Percentiles rank a stretch among this genome's conserved stretches.
Conservation (phyloP, 805 yeast genomes). For the Grigorovia yakushimaensis region DNA sequence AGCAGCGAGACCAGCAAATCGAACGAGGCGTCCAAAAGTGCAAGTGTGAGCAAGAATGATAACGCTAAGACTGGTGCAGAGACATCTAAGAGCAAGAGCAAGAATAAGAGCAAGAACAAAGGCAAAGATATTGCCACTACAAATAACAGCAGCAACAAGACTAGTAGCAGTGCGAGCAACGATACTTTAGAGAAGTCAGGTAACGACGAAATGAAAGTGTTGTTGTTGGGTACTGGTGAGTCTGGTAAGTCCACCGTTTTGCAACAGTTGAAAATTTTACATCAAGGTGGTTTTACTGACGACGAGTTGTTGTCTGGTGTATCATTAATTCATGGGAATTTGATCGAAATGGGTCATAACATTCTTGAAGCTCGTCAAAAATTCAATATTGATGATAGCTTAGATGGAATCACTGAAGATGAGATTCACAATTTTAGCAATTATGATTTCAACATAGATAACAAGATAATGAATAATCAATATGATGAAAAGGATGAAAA, state of each 20-base stretch:
- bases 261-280: conserved; percentile 31
- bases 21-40: not conserved
- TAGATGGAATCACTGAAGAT: conserved; percentile 9
- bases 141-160: not conserved
- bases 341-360: conserved; percentile 66
- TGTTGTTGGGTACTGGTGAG: conserved; percentile 74
- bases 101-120: not conserved
- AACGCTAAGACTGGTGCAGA: not conserved
- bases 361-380: conserved; percentile 57
- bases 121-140: not conserved
- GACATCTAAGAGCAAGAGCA: not conserved
- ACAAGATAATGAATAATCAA: not conserved
- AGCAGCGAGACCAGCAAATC: not conserved
- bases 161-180: not conserved
- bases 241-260: conserved; percentile 32
- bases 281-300: conserved; percentile 27
- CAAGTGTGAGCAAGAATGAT: not conserved
- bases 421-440: conserved; percentile 9
- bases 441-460: conserved; percentile 3
- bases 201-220: conserved; percentile 40
- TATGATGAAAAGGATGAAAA: not conserved
- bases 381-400: conserved; percentile 29
- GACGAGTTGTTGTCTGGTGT: conserved; percentile 66
- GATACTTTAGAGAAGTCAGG: not conserved
- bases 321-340: conserved; percentile 69